Evolutionary conservation across 768 basidiomycete genomes (phyloP), one percentile per base, ranked within the genome.

Genomic region (Coprinopsis sp.): DNA sequence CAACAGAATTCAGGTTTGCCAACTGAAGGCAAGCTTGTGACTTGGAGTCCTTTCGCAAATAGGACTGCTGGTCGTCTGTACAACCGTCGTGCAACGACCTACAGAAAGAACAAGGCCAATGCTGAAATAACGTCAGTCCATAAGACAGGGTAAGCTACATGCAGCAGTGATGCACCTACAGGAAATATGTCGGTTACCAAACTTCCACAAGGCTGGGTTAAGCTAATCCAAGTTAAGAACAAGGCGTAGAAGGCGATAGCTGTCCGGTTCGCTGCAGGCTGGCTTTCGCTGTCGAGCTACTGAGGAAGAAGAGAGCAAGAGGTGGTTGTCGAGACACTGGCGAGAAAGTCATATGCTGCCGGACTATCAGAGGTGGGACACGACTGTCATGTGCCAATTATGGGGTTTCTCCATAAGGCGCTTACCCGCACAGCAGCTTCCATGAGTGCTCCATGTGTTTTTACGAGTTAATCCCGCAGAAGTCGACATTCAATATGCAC

Each of bases 341-440:
- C n/a, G n/a, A n/a, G n/a, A n/a, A n/a, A n/a, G n/a, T n/a, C n/a
- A n/a, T n/a, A n/a, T n/a, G n/a, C n/a, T 24, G 22, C 24, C 22
- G 13, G 23, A 41, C 21, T 36, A 45, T 30, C 42, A 30, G 42
- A 24, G n/a, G 23, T 12, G 29, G 16, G 24, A 38, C n/a, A n/a
- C 40, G 4, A 28, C 10, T 44, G 29, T 43, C 47, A 49, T 49
- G 47, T 43, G 40, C 40, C 47, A 6, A 3, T 4, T 33, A 6
- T 19, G n/a, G 4, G 13, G 47, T 49, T 49, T 49, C 47, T 49
- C 47, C 47, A 33, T 49, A 31, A 13, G 47, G 47, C 25, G 16
- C 27, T 27, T 18, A 2, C 29, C 16, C 46, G 19, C 46, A 23
- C 28, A 11, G n/a, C 19, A 14, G 14, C 22, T 23, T 38, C 11